Conservation (phyloP, 1,139 yeast species). For the Zygosaccharomyces pseudobailii region DNA sequence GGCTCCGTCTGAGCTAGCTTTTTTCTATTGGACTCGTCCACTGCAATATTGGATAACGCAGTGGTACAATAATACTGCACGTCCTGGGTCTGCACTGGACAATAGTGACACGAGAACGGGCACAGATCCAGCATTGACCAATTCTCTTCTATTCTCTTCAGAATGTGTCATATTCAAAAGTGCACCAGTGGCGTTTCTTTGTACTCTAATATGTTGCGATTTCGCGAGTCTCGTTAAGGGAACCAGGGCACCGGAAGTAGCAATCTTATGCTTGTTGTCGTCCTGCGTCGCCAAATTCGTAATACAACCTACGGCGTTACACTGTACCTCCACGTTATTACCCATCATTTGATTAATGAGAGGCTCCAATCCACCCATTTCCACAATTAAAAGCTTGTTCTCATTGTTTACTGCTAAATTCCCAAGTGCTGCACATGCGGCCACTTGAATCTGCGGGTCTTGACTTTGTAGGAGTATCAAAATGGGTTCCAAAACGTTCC, state of each 20-base stretch:
- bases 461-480: conserved; percentile 77
- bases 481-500: conserved; percentile 91
- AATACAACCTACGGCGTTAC: conserved; percentile 98
- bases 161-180: conserved; percentile 96
- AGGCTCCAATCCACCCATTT: conserved; percentile 97
- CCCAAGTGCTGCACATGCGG: conserved; percentile 98
- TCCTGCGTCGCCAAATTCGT: conserved; percentile 98
- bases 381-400: conserved; percentile 87
- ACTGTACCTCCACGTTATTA: conserved; percentile 94
- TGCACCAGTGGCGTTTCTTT: conserved; percentile 98
- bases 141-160: conserved; percentile 91
- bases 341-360: conserved; percentile 96
- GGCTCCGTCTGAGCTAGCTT: conserved; percentile 90
- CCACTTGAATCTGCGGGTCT: conserved; percentile 94
- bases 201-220: conserved; percentile 91
- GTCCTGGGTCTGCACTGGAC: conserved; percentile 88
- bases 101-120: conserved; percentile 91
- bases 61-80: conserved; percentile 98
- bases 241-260: conserved; percentile 92
- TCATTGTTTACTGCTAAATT: conserved; percentile 95
- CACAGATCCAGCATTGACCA: conserved; percentile 96
- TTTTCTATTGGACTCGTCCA: conserved; percentile 85
- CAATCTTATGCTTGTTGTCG: conserved; percentile 91
- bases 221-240: conserved; percentile 93
- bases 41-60: conserved; percentile 94